phyloP scores from a whole-genome alignment of 164 flowering plant species.

The Annona squamosa region DNA sequence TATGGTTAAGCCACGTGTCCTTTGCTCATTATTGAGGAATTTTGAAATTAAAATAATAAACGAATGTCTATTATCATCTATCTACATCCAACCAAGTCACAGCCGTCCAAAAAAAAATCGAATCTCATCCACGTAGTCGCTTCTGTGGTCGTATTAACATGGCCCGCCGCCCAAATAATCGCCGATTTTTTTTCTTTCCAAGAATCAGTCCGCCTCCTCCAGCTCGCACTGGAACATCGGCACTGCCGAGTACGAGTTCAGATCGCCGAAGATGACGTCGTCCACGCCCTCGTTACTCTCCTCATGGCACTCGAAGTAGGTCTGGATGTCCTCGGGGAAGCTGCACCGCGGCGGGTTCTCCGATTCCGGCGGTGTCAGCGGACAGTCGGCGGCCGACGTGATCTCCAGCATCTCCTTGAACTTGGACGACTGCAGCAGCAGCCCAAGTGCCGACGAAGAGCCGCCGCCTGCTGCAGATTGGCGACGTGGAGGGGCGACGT shows the following conservation, averaged over 20 bases:
- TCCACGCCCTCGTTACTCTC: conserved; percentile 31
- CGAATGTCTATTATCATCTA: neutral
- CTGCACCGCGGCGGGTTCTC: conserved; percentile 29
- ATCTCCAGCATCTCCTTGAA: conserved; percentile 68
- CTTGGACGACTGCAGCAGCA: conserved; percentile 52
- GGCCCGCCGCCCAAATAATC: neutral
- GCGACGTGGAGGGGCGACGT: conserved; percentile 4
- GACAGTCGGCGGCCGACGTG: conserved; percentile 30
- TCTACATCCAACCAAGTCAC: neutral
- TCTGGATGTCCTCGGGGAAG: conserved; percentile 67
- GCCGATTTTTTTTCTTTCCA: conserved; percentile 1
- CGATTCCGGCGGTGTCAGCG: conserved; percentile 24
- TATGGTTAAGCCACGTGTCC: neutral
- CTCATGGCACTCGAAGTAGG: conserved; percentile 38
- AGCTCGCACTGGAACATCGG: conserved; percentile 6
- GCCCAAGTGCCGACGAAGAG: conserved; percentile 46
- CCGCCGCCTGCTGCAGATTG: conserved; percentile 7
- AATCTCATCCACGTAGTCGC: neutral
- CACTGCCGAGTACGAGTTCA: conserved; percentile 6
- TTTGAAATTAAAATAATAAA: neutral
- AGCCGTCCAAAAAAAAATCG: conserved; percentile 1
- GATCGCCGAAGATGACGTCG: conserved; percentile 32
- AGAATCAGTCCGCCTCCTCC: neutral
- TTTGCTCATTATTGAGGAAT: neutral
- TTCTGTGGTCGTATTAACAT: neutral